These are phyloP conservation scores for Malassezia cuniculi DNA, from an alignment of 1,284 basidiomycete genomes.

Conservation along the genomic window DNA sequence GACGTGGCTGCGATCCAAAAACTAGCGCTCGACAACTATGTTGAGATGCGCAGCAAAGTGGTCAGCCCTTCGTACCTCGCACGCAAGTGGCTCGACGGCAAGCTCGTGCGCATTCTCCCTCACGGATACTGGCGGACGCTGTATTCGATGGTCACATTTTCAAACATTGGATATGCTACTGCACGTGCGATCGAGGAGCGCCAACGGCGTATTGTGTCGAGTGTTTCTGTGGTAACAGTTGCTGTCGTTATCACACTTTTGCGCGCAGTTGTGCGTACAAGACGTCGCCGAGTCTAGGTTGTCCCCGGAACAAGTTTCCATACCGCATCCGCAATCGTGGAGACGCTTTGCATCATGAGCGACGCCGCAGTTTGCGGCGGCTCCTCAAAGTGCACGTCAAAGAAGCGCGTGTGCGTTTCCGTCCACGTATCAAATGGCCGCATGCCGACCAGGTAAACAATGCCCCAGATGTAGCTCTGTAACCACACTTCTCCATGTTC, in stretches of 20 bases:
- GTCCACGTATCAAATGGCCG: constrained; percentile 26
- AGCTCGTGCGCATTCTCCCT: constrained; percentile 55
- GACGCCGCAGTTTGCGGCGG: not conserved
- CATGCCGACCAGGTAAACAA: constrained; percentile 25
- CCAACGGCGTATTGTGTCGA: constrained; percentile 51
- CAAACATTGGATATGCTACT: constrained; percentile 74
- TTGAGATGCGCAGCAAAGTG: constrained; percentile 87
- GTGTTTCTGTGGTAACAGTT: not conserved
- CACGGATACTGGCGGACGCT: constrained; percentile 74
- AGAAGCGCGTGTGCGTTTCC: constrained; percentile 16
- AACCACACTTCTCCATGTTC: constrained; percentile 29
- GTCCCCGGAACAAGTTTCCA: too few species aligned
- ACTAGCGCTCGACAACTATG: constrained; percentile 86
- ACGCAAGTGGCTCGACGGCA: constrained; percentile 62
- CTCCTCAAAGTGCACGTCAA: constrained; percentile 5
- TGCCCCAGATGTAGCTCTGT: constrained; percentile 35
- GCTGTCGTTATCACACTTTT: too few species aligned
- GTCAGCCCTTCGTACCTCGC: constrained; percentile 68
- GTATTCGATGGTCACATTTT: constrained; percentile 96
- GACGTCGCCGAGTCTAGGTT: too few species aligned
- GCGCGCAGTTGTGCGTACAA: too few species aligned
- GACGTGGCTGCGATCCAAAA: constrained; percentile 81
- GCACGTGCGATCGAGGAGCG: constrained; percentile 55
- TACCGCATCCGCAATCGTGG: too few species aligned
- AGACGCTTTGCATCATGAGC: not conserved